phyloP scores from a whole-genome alignment of 306 rosid species.

The Rosa multiflora region DNA sequence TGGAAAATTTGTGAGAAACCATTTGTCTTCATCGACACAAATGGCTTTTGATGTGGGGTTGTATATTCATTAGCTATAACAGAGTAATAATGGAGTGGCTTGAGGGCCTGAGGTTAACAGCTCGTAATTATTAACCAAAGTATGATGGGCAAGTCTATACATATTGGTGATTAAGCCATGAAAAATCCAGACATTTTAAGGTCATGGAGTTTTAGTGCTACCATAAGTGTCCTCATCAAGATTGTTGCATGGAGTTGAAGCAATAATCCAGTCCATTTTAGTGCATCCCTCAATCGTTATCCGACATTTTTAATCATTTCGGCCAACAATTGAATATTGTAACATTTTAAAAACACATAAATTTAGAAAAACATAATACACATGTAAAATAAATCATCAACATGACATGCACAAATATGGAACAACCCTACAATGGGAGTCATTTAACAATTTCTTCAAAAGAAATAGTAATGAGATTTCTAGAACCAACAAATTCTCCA shows the following conservation, averaged over 20 bases:
- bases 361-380: too few species aligned
- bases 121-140: background rate
- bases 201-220: slow-evolving; percentile 7
- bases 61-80: background rate
- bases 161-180: too few species aligned
- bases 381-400: too few species aligned
- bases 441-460: background rate
- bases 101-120: background rate
- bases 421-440: too few species aligned
- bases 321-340: too few species aligned
- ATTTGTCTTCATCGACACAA: background rate
- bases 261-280: background rate
- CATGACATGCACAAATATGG: too few species aligned
- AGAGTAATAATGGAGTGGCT: background rate
- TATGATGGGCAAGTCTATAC: too few species aligned
- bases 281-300: too few species aligned
- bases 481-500: background rate
- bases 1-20: background rate
- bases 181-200: too few species aligned
- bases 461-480: background rate
- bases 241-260: background rate
- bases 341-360: too few species aligned
- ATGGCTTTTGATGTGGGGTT: background rate
- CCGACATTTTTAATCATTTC: too few species aligned
- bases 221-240: background rate